These are phyloP conservation scores for Russula sp. DNA, from an alignment of 768 basidiomycete genomes.

Conservation along the genomic window DNA sequence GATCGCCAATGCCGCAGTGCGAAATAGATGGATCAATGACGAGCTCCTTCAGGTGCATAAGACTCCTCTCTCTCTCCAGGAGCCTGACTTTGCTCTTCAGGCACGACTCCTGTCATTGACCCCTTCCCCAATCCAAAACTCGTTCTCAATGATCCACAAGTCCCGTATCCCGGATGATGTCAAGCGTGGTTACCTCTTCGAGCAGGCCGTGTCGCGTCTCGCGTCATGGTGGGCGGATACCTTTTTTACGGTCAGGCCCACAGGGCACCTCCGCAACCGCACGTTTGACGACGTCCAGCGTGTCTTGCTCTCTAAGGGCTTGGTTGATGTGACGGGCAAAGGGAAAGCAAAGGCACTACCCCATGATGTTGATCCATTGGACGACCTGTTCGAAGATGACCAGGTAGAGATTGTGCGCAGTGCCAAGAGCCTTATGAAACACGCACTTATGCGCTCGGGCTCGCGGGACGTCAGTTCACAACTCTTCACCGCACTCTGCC, in stretches of 20 bases:
- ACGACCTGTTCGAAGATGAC: slow-evolving; percentile 46
- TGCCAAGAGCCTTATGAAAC: slow-evolving; percentile 90
- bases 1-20: slow-evolving; percentile 64
- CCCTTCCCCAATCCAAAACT: slow-evolving; percentile 74
- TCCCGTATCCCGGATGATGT: slow-evolving; percentile 74
- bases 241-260: slow-evolving; percentile 61
- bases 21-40: slow-evolving; percentile 87
- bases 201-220: slow-evolving; percentile 70
- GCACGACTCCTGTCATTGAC: slow-evolving; percentile 85
- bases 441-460: slow-evolving; percentile 75
- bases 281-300: slow-evolving; percentile 73
- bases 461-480: slow-evolving; percentile 85
- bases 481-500: slow-evolving; percentile 85
- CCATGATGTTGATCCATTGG: slow-evolving; percentile 32
- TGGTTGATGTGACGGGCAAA: slow-evolving; percentile 29
- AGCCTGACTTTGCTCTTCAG: slow-evolving; percentile 42
- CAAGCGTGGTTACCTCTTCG: slow-evolving; percentile 84
- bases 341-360: slow-evolving; percentile 11
- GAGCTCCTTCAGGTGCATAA: slow-evolving; percentile 70
- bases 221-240: slow-evolving; percentile 79
- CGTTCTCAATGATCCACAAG: slow-evolving; percentile 79
- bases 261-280: slow-evolving; percentile 69
- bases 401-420: slow-evolving; percentile 65
- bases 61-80: not conserved
- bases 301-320: slow-evolving; percentile 26